A percentile compares a stretch with the other conserved stretches of the same genome.
phyloP scores from a whole-genome alignment of 2,329 filamentous ascomycete species.

The Cephalotrichum gorgonifer region DNA sequence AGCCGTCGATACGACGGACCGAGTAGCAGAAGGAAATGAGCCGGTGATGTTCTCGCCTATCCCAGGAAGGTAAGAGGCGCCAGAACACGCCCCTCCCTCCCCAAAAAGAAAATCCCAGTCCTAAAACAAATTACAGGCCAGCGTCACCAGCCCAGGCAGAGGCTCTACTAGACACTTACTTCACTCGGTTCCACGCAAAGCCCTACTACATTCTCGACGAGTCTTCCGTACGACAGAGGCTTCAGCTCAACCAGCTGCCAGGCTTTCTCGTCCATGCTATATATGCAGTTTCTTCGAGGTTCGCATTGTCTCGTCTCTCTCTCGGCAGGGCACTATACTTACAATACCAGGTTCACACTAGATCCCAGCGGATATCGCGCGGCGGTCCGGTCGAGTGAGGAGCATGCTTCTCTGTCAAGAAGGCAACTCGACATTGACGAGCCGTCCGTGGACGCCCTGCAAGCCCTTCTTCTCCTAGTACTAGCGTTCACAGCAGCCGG shows the following conservation, averaged over 20 bases:
- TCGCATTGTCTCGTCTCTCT: background rate
- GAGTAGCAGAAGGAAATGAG: constrained; percentile 23
- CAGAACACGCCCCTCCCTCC: too few species aligned
- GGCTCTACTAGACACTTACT: constrained; percentile 66
- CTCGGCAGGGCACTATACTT: constrained; percentile 10
- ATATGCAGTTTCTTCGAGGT: constrained; percentile 55
- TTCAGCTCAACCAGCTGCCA: constrained; percentile 58
- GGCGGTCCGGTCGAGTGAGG: constrained; percentile 57
- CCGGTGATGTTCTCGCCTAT: constrained; percentile 32
- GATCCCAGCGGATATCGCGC: constrained; percentile 58
- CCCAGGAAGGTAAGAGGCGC: constrained; percentile 22
- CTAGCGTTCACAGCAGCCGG: constrained; percentile 68
- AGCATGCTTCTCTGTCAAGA: constrained; percentile 62
- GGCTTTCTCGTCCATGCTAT: constrained; percentile 43
- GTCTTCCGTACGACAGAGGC: constrained; percentile 57
- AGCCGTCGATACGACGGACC: constrained; percentile 23
- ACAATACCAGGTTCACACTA: constrained; percentile 50
- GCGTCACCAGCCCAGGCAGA: constrained; percentile 40
- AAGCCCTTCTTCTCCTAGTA: constrained; percentile 65
- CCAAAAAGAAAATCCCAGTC: too few species aligned
- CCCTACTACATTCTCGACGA: constrained; percentile 78
- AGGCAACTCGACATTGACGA: constrained; percentile 68
- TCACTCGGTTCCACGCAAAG: constrained; percentile 68
- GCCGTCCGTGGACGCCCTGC: constrained; percentile 67
- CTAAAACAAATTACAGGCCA: background rate